Base-by-base conservation (phyloP, 768 basidiomycete species). In the Lactifluus piperatus region DNA sequence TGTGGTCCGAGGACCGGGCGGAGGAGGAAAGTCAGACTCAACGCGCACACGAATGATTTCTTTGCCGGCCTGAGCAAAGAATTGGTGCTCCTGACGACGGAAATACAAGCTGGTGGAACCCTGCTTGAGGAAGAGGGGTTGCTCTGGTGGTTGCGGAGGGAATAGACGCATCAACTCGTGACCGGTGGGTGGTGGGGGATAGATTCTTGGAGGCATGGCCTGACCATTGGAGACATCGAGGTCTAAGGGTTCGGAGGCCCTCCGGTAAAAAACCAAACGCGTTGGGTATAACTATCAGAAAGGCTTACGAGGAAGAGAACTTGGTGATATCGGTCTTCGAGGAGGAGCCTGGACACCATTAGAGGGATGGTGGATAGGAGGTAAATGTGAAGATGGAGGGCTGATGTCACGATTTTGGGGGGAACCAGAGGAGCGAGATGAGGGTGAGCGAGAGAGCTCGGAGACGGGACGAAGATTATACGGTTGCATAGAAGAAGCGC, bases 91-190 rank as follows among this genome's bases (percentile, higher is more conserved):
- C 69, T 91, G 85, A 0, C 81, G 76, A 62, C 82, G 79, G 69
- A 91, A 91, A 69, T 79, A 89, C 29, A 82, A 81, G 51, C 82
- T 84, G 0, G 88, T 89, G 3, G 86, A 81, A 0, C 83, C 83
- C 2, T 79, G 76, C 56, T 80, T 74, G 72, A 81, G 76, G 63
- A 81, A 80, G 30, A 76, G 73, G 51, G 79, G 80, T 52, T 64
- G 62, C 45, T 44, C 77, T 46, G 88, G 88, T 16, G 86, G 79
- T 4, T 82, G 74, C 5, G 88, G 79, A 0, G 88, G 88, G 68
- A 90, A 91, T 74, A 91, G 80, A 14, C 85, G 85, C 88, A 91
- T 91, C 65, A 91, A 79, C 64, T 91, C 86, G 65, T 91, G 88
- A 2, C 88, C 88, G 0, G 85, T 88, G 5, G 86, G 84, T 1